Evolutionary conservation across 148 eudicot species (phyloP), one percentile per base, ranked within the genome.

Genomic region (Chenopodium quinoa): DNA sequence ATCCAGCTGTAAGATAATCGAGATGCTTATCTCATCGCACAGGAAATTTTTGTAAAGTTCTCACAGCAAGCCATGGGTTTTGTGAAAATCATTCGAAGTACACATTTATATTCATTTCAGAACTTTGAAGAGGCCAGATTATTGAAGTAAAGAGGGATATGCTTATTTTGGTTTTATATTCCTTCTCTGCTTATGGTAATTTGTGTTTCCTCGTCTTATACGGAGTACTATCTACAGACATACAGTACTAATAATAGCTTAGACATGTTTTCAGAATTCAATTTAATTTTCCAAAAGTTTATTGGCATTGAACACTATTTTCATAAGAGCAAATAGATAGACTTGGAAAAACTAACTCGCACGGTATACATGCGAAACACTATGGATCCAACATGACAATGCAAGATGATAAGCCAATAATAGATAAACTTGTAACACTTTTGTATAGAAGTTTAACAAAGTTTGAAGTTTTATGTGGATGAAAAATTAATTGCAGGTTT

Each of bases 51-150:
- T 71, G 64, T 82, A 71, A 74, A 75, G 79, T 67, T 29, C 73
- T 78, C 75, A 66, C 78, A 64, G 27, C 27, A 78, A 79, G 22
- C 20, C 54, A 73, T 78, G 82, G 72, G 16, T 70, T 82, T 60
- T 78, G 22, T 40, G 60, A 34, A 56, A 19, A 76, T 74, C 70
- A 80, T 63, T 73, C 52, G n/a, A 40, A 50, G 50, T 65, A 81
- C n/a, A 73, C 66, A 80, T 25, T 12, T 58, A 29, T 67, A 76
- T 81, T 52, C 74, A 65, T 75, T 54, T 75, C 68, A 67, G 54
- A 46, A 75, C 47, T 75, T 75, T 31, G 27, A 27, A 47, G 29
- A 47, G 22, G 71, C 20, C 50, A 19, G 20, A 25, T 63, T 19
- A 52, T 47, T 34, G 34, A 14, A 67, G 40, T 64, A 23, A 10